These are phyloP conservation scores for Hemileccinum impolitum DNA, from an alignment of 768 basidiomycete species.

Conservation along the genomic window DNA sequence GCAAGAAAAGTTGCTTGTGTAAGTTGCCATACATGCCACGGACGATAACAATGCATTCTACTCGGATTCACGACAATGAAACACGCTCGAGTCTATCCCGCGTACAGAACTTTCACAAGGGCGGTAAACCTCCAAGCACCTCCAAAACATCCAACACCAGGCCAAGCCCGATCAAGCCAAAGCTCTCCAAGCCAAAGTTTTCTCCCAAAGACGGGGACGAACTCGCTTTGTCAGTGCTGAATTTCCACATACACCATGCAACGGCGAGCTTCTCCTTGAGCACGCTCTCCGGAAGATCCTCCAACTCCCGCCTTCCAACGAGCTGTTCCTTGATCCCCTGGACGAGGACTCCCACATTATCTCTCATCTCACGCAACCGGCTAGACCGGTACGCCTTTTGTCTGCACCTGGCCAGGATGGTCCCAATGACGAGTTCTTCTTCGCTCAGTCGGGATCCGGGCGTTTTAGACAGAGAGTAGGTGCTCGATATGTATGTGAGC, in stretches of 20 bases:
- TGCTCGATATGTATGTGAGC: conserved; percentile 64
- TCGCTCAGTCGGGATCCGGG: conserved; percentile 58
- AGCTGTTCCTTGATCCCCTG: conserved; percentile 42
- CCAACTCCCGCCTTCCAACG: conserved; percentile 22
- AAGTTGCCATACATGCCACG: no score
- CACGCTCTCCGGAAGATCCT: conserved; percentile 23
- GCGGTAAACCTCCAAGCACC: conserved; percentile 31
- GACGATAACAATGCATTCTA: no score
- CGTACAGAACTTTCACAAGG: conserved; percentile 1
- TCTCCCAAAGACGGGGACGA: conserved; percentile 21
- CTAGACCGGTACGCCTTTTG: conserved; percentile 59
- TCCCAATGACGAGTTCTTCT: conserved; percentile 71
- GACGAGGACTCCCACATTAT: conserved; percentile 52
- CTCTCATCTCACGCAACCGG: conserved; percentile 58
- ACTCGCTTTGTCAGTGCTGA: conserved; percentile 39
- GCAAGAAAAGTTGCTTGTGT: no score
- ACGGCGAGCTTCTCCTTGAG: conserved; percentile 40
- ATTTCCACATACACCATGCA: conserved; percentile 68
- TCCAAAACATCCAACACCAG: conserved; percentile 59
- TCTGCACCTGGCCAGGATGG: conserved; percentile 67
- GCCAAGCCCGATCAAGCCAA: conserved; percentile 62
- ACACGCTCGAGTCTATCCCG: not conserved
- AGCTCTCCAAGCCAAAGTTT: conserved; percentile 56
- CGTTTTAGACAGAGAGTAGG: conserved; percentile 59
- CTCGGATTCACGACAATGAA: no score